phyloP scores from a whole-genome alignment of 148 eudicot species.

The Oxyria digyna region DNA sequence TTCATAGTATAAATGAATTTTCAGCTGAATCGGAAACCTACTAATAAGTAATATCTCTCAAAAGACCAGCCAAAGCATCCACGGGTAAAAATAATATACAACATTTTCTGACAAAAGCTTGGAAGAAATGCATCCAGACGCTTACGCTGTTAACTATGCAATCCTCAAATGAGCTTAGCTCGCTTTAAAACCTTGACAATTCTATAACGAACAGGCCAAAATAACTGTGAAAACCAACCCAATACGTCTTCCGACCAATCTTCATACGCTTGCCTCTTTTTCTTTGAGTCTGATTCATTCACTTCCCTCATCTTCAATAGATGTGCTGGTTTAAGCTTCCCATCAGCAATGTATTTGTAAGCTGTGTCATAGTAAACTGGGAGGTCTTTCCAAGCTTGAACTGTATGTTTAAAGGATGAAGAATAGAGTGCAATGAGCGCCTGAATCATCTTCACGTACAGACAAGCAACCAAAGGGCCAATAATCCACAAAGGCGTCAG shows the following conservation, averaged over 20 bases:
- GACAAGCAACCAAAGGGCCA: conserved; percentile 35
- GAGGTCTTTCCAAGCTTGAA: background rate
- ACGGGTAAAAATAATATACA: background rate
- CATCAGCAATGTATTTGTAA: background rate
- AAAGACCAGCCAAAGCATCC: background rate
- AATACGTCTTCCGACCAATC: background rate
- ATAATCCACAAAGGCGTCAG: conserved; percentile 78
- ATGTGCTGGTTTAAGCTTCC: background rate
- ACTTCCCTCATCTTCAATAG: background rate
- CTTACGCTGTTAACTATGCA: background rate
- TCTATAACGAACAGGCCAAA: conserved; percentile 4
- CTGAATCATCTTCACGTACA: conserved; percentile 5
- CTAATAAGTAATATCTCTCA: background rate
- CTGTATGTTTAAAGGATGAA: background rate
- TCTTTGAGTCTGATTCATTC: background rate
- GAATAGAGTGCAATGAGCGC: conserved; percentile 3
- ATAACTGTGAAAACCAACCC: background rate
- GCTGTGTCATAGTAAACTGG: background rate
- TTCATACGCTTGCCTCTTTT: background rate
- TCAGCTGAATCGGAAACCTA: background rate
- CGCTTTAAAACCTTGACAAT: conserved; percentile 7
- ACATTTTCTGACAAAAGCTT: background rate
- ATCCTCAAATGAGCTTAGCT: conserved; percentile 1
- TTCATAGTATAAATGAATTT: conserved; percentile 6
- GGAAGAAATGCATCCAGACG: background rate